Evolutionary conservation across 2,329 filamentous ascomycete genomes (phyloP), one percentile per base, ranked within the genome.

Genomic region (Pseudogymnoascus sp.): DNA sequence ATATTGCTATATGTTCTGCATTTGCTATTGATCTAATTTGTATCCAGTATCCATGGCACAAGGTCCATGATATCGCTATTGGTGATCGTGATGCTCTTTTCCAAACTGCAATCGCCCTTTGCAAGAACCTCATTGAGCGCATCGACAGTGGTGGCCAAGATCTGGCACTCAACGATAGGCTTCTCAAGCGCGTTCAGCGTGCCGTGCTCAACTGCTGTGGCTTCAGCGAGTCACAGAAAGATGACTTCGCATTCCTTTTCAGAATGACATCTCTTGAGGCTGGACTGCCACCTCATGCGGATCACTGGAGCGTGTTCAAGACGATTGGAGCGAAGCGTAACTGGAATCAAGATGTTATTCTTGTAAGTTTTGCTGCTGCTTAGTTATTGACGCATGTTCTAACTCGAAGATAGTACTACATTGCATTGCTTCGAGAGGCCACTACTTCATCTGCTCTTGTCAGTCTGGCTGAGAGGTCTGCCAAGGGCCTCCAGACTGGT

Each of bases 191-290:
- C 9, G 74, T 88, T 31, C 74, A 79, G 43, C 74, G 73, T 8
- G 77, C 83, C 1, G 80, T 80, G 18, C 79, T 88, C 74, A 72
- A 75, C 2, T 88, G 86, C 68, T 78, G 80, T 1, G 86, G 85
- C 1, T 88, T 88, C 70, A 85, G 82, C 3, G 75, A 81, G 1
- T 65, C 79, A n/a, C 82, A 84, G 76, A 88, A 87, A 73, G 82
- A 86, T 67, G 80, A 84, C 67, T 76, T 88, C 65, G 78, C 81
- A 5, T 77, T 68, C 61, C 61, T 77, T n/a, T 74, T 74, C 2
- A 70, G 72, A 14, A 67, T 83, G 65, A 52, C 65, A 14, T 74
- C 75, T 59, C 70, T 69, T 5, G 71, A 75, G 21, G 79, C 77
- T 67, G 79, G 79, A 55, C 76, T 81, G 69, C 83, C 84, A 1